Base-by-base conservation (phyloP, 352 stramenopile genomes). In the Phytophthora brassicae region DNA sequence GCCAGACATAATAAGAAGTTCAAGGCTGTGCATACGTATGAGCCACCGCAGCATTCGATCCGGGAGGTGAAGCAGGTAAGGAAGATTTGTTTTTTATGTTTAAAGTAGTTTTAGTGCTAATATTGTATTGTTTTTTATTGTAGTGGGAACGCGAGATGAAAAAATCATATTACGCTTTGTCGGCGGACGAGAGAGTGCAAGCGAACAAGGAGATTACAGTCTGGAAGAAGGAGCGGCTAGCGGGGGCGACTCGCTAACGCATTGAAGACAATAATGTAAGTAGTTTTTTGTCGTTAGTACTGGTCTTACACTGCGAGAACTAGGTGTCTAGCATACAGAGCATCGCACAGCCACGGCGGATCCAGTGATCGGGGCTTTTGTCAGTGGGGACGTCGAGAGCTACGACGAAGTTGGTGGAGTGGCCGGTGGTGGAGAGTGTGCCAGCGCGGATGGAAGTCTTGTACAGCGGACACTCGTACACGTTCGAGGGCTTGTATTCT, bases 281-380 rank as follows among this genome's bases (percentile, higher is more conserved):
- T 35, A 13, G 23, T 9, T 54, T 48, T 29, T 45, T 11, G 29
- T 22, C 47, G 47, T 68, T 54, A 60, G 26, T 31, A 64, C 33
- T 71, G 43, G 38, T 44, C 35, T 42, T n/a, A 42, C 35, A 50
- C 42, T 31, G 16, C n/a, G 46, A 14, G 31, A 39, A 26, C 13
- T 87, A 98, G 29, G 95, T 96, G 72, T 98, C 93, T 11, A 97
- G 74, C 87, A 98, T 97, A 59, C 91, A 98, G 17, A 98, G 83
- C 84, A 98, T 95, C 6, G 94, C 93, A 42, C 90, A 97, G 36
- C 93, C 92, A 12, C 92, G 77, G n/a, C 94, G 79, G 64, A 98
- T 96, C 91, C 92, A 98, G 72, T 97, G 86, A 68, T 97, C 84
- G 1, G 79, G 76, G 31, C 74, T 75, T 66, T 92, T 84, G 49